phyloP scores from a whole-genome alignment of 2,329 filamentous ascomycete species.

The Bisporella sp. region DNA sequence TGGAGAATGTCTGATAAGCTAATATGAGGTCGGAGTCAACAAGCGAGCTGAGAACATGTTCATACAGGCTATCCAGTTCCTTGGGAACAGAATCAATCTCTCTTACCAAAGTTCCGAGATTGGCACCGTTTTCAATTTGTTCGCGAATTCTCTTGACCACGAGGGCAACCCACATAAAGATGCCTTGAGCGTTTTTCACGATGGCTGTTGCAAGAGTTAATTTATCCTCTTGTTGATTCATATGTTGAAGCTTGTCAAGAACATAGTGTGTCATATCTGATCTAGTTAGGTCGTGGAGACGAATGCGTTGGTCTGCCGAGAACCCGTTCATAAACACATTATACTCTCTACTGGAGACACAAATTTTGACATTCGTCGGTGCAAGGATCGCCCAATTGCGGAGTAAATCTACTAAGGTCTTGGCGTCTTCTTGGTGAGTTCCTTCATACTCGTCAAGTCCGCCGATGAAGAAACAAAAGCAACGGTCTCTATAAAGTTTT shows the following conservation, averaged over 20 bases:
- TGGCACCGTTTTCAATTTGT: constrained; percentile 1
- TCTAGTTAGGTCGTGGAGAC: constrained; percentile 12
- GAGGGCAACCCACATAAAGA: constrained; percentile 2
- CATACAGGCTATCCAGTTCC: neutral
- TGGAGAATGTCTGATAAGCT: constrained; percentile 2
- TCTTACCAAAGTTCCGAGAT: neutral
- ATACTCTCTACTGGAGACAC: constrained; percentile 9
- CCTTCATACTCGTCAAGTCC: constrained; percentile 13
- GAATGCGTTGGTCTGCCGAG: constrained; percentile 1
- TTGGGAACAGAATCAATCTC: neutral
- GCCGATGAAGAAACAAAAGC: neutral
- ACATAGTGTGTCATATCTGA: constrained; percentile 6
- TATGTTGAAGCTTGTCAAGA: neutral
- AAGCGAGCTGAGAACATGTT: neutral
- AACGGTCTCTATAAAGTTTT: no score
- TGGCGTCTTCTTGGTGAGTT: constrained; percentile 5
- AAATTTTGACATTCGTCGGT: neutral
- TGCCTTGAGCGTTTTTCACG: constrained; percentile 1
- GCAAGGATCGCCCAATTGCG: neutral
- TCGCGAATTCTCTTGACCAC: constrained; percentile 2
- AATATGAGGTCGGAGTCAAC: neutral
- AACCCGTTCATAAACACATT: constrained; percentile 16
- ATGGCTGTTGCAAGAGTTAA: neutral
- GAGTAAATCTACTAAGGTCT: constrained; percentile 4
- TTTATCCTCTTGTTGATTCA: neutral